Percentiles rank a stretch among this genome's conserved stretches.
These are phyloP conservation scores for Cryphonectria naterciae DNA, from an alignment of 2,329 filamentous ascomycete genomes.

Conservation along the genomic window DNA sequence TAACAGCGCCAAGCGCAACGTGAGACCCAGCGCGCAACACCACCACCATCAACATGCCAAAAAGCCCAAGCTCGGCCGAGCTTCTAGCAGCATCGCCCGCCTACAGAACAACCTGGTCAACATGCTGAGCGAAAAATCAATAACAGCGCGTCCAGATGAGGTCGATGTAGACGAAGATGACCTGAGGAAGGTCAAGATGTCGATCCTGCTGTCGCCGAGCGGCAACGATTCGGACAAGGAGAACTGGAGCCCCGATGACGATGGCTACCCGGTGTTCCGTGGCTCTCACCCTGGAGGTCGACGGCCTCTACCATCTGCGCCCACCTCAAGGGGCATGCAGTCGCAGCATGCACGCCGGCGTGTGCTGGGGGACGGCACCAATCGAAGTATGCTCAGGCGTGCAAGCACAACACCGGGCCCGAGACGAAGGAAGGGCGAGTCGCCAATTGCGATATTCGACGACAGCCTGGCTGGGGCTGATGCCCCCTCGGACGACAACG, in stretches of 20 bases:
- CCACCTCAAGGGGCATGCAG: slow-evolving; percentile 15
- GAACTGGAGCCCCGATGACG: slow-evolving; percentile 72
- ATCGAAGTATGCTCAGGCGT: slow-evolving; percentile 40
- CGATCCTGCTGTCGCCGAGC: slow-evolving; percentile 47
- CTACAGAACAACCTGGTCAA: slow-evolving; percentile 52
- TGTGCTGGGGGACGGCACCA: slow-evolving; percentile 46
- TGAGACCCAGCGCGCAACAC: slow-evolving; percentile 39
- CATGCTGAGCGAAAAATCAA: slow-evolving; percentile 42
- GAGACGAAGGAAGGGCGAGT: slow-evolving; percentile 38
- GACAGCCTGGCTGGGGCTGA: slow-evolving; percentile 43
- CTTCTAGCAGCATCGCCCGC: slow-evolving; percentile 65
- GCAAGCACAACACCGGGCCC: slow-evolving; percentile 47
- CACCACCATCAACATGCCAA: slow-evolving; percentile 51
- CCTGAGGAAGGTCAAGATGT: slow-evolving; percentile 48
- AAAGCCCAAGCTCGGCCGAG: slow-evolving; percentile 64
- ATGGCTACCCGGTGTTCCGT: slow-evolving; percentile 43
- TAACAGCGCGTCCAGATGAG: slow-evolving; percentile 37
- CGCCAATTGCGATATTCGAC: slow-evolving; percentile 56
- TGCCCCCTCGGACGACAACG: slow-evolving; percentile 18
- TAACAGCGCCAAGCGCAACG: slow-evolving; percentile 70
- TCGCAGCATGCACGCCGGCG: slow-evolving; percentile 47
- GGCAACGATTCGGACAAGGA: slow-evolving; percentile 90
- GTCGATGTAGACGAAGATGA: slow-evolving; percentile 41
- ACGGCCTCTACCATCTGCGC: slow-evolving; percentile 43
- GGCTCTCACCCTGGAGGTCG: slow-evolving; percentile 35